These are phyloP conservation scores for Saccharomyces uvarum DNA, from an alignment of 1,139 yeast genomes.

Conservation along the genomic window DNA sequence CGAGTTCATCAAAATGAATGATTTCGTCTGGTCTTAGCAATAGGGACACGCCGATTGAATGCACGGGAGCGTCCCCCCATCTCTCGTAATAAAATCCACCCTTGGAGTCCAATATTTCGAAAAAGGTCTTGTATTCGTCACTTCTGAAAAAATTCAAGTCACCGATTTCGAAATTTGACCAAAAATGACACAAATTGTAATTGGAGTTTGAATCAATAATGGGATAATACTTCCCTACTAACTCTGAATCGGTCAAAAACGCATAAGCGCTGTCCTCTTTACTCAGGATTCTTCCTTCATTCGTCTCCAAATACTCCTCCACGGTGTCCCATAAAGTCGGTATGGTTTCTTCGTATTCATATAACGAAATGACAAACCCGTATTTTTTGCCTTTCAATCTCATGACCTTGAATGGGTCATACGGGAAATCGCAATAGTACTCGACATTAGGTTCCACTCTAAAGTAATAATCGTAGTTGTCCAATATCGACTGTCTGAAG, in stretches of 20 bases:
- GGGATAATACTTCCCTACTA: constrained; percentile 27
- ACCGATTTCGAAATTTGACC: constrained; percentile 92
- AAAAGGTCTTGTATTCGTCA: constrained; percentile 58
- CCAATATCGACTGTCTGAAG: constrained; percentile 61
- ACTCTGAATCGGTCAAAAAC: constrained; percentile 58
- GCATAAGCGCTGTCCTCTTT: constrained; percentile 58
- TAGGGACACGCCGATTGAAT: constrained; percentile 65
- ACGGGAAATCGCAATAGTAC: constrained; percentile 69
- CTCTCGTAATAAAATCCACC: constrained; percentile 90
- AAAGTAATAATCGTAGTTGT: constrained; percentile 76
- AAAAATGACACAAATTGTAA: constrained; percentile 89
- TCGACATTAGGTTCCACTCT: constrained; percentile 88
- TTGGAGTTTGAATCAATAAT: constrained; percentile 37
- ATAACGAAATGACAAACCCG: constrained; percentile 74
- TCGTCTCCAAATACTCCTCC: constrained; percentile 49
- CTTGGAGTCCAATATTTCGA: constrained; percentile 56
- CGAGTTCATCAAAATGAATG: constrained; percentile 84
- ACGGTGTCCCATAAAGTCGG: constrained; percentile 79
- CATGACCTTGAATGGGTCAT: constrained; percentile 83
- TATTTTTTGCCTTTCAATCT: constrained; percentile 64
- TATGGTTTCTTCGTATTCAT: constrained; percentile 75
- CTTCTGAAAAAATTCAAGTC: constrained; percentile 73
- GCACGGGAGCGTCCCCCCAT: constrained; percentile 99
- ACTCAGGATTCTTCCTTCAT: constrained; percentile 50
- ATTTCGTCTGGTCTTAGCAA: constrained; percentile 42